A percentile compares a stretch with the other conserved stretches of the same genome.
phyloP scores from a whole-genome alignment of 2,329 filamentous ascomycete genomes.

The Fusarium sarcochroum region DNA sequence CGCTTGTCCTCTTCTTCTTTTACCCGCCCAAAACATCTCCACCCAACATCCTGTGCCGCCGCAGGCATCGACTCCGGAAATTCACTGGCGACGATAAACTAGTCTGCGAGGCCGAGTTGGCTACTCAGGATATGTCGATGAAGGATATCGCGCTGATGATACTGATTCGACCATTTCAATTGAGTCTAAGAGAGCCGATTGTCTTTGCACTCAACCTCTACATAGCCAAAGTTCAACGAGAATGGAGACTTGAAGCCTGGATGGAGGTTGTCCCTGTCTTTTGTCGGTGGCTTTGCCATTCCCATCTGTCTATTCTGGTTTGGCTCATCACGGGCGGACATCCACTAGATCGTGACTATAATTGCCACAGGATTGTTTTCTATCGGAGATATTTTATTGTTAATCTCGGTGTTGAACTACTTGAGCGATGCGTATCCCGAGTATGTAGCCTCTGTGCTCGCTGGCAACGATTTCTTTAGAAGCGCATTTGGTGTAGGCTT shows the following conservation, averaged over 20 bases:
- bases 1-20: constrained; percentile 42
- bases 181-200: constrained; percentile 57
- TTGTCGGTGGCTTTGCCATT: constrained; percentile 73
- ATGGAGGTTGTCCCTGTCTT: constrained; percentile 61
- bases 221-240: constrained; percentile 41
- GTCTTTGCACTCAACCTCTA: constrained; percentile 60
- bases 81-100: constrained; percentile 27
- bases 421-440: constrained; percentile 18
- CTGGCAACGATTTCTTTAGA: constrained; percentile 9
- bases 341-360: constrained; percentile 21
- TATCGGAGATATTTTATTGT: background rate
- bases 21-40: constrained; percentile 46
- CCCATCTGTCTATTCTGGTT: constrained; percentile 49
- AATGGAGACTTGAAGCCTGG: constrained; percentile 5
- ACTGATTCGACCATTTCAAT: constrained; percentile 56
- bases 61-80: constrained; percentile 33
- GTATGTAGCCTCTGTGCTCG: constrained; percentile 13
- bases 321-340: constrained; percentile 1
- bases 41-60: constrained; percentile 42
- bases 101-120: constrained; percentile 16
- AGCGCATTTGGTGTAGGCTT: constrained; percentile 16
- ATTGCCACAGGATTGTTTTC: constrained; percentile 13
- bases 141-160: constrained; percentile 43
- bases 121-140: constrained; percentile 16
- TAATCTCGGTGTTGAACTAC: constrained; percentile 30